Base-by-base conservation (phyloP, 768 basidiomycete genomes). In the Leucosporidium creatinivorum region DNA sequence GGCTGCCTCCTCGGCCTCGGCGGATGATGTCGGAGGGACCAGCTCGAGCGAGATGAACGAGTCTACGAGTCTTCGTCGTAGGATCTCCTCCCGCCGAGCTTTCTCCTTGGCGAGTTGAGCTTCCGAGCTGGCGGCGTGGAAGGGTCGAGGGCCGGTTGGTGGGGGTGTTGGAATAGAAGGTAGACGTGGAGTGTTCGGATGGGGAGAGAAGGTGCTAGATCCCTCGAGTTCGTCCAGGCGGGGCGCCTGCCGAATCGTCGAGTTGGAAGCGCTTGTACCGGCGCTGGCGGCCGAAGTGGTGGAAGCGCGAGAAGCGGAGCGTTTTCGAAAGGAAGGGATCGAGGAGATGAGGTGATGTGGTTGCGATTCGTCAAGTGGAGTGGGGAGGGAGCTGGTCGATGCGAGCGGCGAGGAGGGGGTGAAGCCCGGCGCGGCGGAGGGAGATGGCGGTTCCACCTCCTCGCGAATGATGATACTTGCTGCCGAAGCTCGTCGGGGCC, bases 1-100 rank as follows among this genome's bases (percentile, higher is more conserved):
- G 10, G 39, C 39, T 33, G 21, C 8, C 4, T 15, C 56, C 8
- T 33, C 58, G 58, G 12, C 39, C 26, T 4, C 39, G 26, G 7
- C 50, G 26, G 21, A n/a, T 44, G 8, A 36, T 21, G 49, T 10
- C 17, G 57, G 18, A 28, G 66, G 47, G 13, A 65, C 23, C 1
- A 63, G 47, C 58, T 72, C 65, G n/a, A 69, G 58, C 58, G 62
- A 57, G 44, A 72, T 44, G 58, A 72, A 72, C 58, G 52, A 57
- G 50, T 68, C 67, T 18, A 72, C 30, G n/a, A 72, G 36, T 2
- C 58, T 33, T 8, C 61, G 18, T 1, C 44, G 21, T 6, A 68
- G 31, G n/a, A 58, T 48, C 30, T 66, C 67, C 1, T 18, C 47
- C 2, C 67, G 61, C 7, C 67, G 51, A 30, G 49, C 54, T 21